Conservation (phyloP, 352 stramenopile genomes). For the Phytophthora parvispora region DNA sequence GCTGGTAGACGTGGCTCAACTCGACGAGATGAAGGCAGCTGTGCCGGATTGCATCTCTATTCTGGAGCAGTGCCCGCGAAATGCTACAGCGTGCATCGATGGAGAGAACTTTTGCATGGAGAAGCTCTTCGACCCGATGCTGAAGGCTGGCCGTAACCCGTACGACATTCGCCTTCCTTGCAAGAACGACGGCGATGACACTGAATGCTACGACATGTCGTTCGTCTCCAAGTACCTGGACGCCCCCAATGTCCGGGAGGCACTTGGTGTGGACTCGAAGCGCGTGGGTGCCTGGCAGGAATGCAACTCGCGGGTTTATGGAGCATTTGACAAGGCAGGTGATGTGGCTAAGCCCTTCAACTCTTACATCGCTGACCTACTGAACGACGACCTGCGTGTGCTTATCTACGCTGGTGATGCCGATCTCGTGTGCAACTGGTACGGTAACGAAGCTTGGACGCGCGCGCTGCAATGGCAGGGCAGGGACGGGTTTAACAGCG, state of each 20-base stretch:
- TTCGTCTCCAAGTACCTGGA: conserved; percentile 84
- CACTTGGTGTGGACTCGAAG: conserved; percentile 43
- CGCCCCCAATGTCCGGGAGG: conserved; percentile 36
- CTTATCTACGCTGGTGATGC: conserved; percentile 97
- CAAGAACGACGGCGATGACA: conserved; percentile 24
- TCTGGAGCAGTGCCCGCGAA: conserved; percentile 37
- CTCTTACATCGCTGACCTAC: conserved; percentile 83
- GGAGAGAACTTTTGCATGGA: conserved; percentile 61
- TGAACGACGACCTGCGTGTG: conserved; percentile 77
- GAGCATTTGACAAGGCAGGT: conserved; percentile 71
- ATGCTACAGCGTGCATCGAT: conserved; percentile 44
- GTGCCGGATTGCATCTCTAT: conserved; percentile 29
- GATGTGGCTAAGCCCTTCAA: conserved; percentile 95
- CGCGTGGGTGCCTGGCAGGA: conserved; percentile 75
- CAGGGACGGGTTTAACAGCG: conserved; percentile 82
- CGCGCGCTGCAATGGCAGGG: conserved; percentile 92
- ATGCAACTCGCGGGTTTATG: conserved; percentile 94
- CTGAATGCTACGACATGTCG: conserved; percentile 59
- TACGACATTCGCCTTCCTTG: conserved; percentile 67
- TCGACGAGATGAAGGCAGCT: conserved; percentile 46
- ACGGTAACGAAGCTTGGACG: conserved; percentile 96
- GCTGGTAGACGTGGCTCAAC: conserved; percentile 41
- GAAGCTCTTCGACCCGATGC: conserved; percentile 57
- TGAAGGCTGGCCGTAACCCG: conserved; percentile 39
- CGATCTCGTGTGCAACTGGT: conserved; percentile 96